Base-by-base conservation (phyloP, 2,329 filamentous ascomycete species). In the Alternaria longipes region DNA sequence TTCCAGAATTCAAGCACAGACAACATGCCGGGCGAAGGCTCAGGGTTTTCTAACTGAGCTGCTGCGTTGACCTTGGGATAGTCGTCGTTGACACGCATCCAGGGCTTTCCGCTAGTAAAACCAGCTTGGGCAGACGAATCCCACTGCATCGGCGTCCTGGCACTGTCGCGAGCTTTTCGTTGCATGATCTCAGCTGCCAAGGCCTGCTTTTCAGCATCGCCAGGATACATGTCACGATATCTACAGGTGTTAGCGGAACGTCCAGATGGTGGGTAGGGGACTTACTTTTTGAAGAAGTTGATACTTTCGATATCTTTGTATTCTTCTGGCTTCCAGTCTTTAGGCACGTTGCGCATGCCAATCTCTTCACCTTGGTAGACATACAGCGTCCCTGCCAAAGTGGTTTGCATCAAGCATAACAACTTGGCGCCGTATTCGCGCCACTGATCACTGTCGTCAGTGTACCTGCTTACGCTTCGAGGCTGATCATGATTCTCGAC, bases 111-210 rank as follows among this genome's bases (percentile, higher is more conserved):
- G 12, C 79, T 76, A 7, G 87, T 88, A 79, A 92, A 92, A 3
- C 90, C 90, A 0, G 85, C 87, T 64, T 89, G 84, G 1, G 81
- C 69, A 0, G 79, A 77, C 1, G 74, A 78, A 51, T 83, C 82
- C 90, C 90, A 92, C 69, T 91, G 89, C 79, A 92, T 87, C 0
- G 90, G 90, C 4, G 86, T 85, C 16, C 90, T 83, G 9, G 88
- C 85, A 69, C 91, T 87, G 74, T 92, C 89, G 42, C 89, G 82
- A n/a, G 84, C 87, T 56, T 90, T 85, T 62, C 83, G 80, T 60
- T 87, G 84, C 67, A 91, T 79, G 62, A 73, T 82, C 22, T 72
- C 63, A 24, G 72, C 69, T 3, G 70, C 75, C 11, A 71, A 51
- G 8, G 63, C 61, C 49, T 76, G 71, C 44, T 77, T 77, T 7